Base-by-base conservation (phyloP, 1,139 yeast species). In the Candida buenavistaensis region DNA sequence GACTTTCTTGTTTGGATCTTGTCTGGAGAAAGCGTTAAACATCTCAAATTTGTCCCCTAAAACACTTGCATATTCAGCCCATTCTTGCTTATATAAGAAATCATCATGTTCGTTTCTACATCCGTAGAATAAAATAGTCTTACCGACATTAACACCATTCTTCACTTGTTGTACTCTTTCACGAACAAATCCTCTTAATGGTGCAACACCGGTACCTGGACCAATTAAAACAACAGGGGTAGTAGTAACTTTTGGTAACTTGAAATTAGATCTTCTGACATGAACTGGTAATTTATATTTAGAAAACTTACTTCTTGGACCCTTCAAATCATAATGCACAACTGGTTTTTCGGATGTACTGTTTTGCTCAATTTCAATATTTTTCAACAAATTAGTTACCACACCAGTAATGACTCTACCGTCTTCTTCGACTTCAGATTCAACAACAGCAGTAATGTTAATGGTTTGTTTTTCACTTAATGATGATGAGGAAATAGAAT, bases 131-230 rank as follows among this genome's bases (percentile, higher is more conserved):
- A 92, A 70, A 26, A 88, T 42, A 30, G 84, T 75, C 47, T 82
- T 78, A 36, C 97, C 97, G 32, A 87, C 65, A 17, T 75, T 78
- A 16, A 66, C 62, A 37, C 72, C 72, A 23, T 72, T 69, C 38
- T 72, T 64, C 26, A 52, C 49, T 30, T 59, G 57, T 14, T 64
- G 57, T 12, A 60, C 83, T 52, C 94, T 82, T 60, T 89, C 97
- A 61, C 95, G 81, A 27, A 92, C 63, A 48, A 92, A 89, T 2
- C 95, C 97, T 63, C 97, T 82, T 68, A 92, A 84, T 42, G 98
- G 98, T 8, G 98, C 97, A 38, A 92, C 92, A 57, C 98, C 98
- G 6, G 98, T 92, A 46, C 98, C 98, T 32, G 98, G 97, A 24
- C 98, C 98, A 55, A 92, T 75, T 83, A 90, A 79, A 50, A 92